Percentiles rank a stretch among this genome's conserved stretches.
These are phyloP conservation scores for Leptographium lundbergii DNA, from an alignment of 2,329 filamentous ascomycete genomes.

Conservation along the genomic window DNA sequence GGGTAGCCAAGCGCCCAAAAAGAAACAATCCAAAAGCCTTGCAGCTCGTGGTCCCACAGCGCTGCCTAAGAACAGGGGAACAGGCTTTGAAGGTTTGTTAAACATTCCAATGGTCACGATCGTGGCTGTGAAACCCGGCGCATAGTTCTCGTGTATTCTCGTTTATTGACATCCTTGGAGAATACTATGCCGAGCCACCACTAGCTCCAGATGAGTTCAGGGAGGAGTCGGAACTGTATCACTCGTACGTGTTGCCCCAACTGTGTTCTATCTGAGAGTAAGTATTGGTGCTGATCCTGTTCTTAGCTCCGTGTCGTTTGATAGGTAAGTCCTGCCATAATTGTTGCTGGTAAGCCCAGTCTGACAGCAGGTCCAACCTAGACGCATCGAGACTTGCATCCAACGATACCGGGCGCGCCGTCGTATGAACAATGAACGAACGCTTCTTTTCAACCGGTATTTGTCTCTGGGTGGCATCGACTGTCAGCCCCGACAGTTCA, in stretches of 20 bases:
- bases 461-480: conserved; percentile 75
- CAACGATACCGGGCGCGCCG: conserved; percentile 68
- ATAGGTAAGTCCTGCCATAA: conserved; percentile 17
- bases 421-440: conserved; percentile 52
- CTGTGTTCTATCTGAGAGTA: not conserved
- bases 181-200: conserved; percentile 69
- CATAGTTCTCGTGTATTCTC: too few species aligned
- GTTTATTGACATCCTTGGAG: conserved; percentile 20
- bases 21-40: conserved; percentile 27
- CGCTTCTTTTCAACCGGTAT: conserved; percentile 63
- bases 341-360: conserved; percentile 23
- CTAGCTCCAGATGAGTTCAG: conserved; percentile 56
- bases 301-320: conserved; percentile 7
- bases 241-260: conserved; percentile 33
- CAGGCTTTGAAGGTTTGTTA: conserved; percentile 53
- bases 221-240: conserved; percentile 56
- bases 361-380: conserved; percentile 18
- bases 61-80: conserved; percentile 33
- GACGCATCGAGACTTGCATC: conserved; percentile 75
- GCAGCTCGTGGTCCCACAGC: conserved; percentile 26
- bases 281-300: not conserved
- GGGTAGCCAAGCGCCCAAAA: conserved; percentile 15
- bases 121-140: not conserved
- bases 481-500: conserved; percentile 41
- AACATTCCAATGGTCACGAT: not conserved